Evolutionary conservation across 768 basidiomycete species (phyloP).

Genomic region (Amanita muscaria): DNA sequence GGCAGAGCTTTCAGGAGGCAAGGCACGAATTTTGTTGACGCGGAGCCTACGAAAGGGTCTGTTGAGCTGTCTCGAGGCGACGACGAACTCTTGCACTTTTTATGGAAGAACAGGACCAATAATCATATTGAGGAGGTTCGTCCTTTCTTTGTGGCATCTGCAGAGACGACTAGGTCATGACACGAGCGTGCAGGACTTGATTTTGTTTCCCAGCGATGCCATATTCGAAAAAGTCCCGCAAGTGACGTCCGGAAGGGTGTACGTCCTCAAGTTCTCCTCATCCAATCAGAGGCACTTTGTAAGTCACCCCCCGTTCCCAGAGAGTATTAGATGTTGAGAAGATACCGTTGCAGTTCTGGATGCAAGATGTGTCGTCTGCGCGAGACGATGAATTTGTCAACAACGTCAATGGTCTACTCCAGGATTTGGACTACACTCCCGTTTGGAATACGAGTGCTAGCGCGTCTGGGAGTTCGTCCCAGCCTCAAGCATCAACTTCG

Average conservation of each 20-base stretch:
- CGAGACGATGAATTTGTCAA: slow-evolving; percentile 66
- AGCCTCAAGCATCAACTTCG: slow-evolving; percentile 38
- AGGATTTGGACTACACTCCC: slow-evolving; percentile 54
- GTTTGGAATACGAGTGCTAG: slow-evolving; percentile 45
- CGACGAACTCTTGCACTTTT: slow-evolving; percentile 70
- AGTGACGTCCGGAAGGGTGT: slow-evolving; percentile 57
- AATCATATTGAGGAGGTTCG: slow-evolving; percentile 54
- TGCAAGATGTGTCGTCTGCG: slow-evolving; percentile 68
- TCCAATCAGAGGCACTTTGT: slow-evolving; percentile 89
- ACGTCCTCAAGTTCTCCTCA: slow-evolving; percentile 86
- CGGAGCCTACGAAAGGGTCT: slow-evolving; percentile 64
- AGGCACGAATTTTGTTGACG: slow-evolving; percentile 59
- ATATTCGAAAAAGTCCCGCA: slow-evolving; percentile 68
- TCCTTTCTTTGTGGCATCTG: neutral
- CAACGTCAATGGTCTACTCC: slow-evolving; percentile 64
- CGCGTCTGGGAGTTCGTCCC: slow-evolving; percentile 27
- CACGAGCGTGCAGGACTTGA: slow-evolving; percentile 53
- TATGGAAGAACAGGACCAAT: slow-evolving; percentile 69
- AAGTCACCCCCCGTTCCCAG: slow-evolving; percentile 20
- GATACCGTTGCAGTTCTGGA: slow-evolving; percentile 58
- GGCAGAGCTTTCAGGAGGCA: slow-evolving; percentile 68
- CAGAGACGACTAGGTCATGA: slow-evolving; percentile 6
- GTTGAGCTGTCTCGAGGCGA: slow-evolving; percentile 60
- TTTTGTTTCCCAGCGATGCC: slow-evolving; percentile 83
- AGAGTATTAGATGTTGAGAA: slow-evolving; percentile 6